Evolutionary conservation across 306 rosid genomes (phyloP).

Genomic region (Rubus idaeus): DNA sequence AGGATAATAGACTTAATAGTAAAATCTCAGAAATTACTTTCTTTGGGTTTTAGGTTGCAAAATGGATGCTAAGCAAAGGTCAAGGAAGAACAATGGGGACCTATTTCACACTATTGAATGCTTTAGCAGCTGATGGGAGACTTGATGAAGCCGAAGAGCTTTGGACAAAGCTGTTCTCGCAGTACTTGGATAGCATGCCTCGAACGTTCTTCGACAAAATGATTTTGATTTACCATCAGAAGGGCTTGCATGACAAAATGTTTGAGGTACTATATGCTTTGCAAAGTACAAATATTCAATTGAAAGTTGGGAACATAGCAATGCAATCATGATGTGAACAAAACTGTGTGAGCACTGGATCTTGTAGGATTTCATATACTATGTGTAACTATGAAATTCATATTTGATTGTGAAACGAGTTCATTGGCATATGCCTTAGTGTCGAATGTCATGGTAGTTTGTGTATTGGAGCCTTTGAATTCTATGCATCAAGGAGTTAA

Average conservation of each 20-base stretch:
- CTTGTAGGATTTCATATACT: no score
- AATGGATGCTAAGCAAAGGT: slow-evolving; percentile 99
- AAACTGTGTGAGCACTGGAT: no score
- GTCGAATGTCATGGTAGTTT: slow-evolving; percentile 3
- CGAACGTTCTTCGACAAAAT: slow-evolving; percentile 78
- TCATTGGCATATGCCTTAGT: not conserved
- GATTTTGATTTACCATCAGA: slow-evolving; percentile 64
- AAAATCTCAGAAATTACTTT: slow-evolving; percentile 11
- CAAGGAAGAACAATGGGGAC: slow-evolving; percentile 99
- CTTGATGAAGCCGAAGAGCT: slow-evolving; percentile 93
- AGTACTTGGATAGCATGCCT: slow-evolving; percentile 80
- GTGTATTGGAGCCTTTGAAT: not conserved
- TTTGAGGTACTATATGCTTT: slow-evolving; percentile 68
- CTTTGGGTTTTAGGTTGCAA: slow-evolving; percentile 58
- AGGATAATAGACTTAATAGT: not conserved
- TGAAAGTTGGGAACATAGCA: not conserved
- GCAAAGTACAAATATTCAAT: not conserved
- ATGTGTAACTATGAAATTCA: no score
- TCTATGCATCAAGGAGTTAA: slow-evolving; percentile 15
- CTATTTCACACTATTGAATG: slow-evolving; percentile 73
- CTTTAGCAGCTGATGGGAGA: slow-evolving; percentile 87
- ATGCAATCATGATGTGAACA: not conserved
- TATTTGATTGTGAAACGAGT: not conserved
- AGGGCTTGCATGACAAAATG: slow-evolving; percentile 69
- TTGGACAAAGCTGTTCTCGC: slow-evolving; percentile 74